A percentile compares a stretch with the other conserved stretches of the same genome.
These are phyloP conservation scores for Picea engelmannii DNA, from an alignment of 83 land plant species.

Conservation along the genomic window DNA sequence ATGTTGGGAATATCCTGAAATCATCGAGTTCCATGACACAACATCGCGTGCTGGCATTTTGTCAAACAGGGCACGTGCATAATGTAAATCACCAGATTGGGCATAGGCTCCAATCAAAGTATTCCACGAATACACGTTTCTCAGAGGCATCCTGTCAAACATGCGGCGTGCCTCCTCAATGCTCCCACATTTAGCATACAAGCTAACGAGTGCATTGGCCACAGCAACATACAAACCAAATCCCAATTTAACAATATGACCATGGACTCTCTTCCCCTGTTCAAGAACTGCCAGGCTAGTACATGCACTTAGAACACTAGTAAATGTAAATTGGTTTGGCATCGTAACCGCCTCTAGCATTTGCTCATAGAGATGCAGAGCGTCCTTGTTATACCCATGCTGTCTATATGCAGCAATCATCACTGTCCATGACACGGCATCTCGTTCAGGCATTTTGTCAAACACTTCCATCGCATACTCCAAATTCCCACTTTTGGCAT, in stretches of 20 bases:
- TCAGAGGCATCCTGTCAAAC: not conserved
- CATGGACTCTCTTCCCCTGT: constrained; percentile 33
- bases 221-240: constrained; percentile 23
- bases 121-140: not conserved
- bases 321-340: constrained; percentile 29
- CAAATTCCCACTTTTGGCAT: too few relatives aligned
- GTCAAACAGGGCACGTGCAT: too few relatives aligned
- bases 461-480: too few relatives aligned
- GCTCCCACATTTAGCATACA: constrained; percentile 44
- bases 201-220: constrained; percentile 32
- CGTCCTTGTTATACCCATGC: too few relatives aligned
- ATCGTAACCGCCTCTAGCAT: constrained; percentile 29
- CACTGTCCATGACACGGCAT: constrained; percentile 8
- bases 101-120: constrained; percentile 1
- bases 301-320: constrained; percentile 41
- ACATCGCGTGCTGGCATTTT: constrained; percentile 12
- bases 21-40: constrained; percentile 33
- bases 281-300: constrained; percentile 12
- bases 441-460: not conserved
- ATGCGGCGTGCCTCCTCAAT: constrained; percentile 28
- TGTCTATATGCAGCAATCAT: too few relatives aligned
- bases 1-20: constrained; percentile 26
- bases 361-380: constrained; percentile 18
- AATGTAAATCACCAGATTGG: not conserved
- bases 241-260: constrained; percentile 22